Base-by-base conservation (phyloP, 352 stramenopile species). In the Phytophthora rubi region DNA sequence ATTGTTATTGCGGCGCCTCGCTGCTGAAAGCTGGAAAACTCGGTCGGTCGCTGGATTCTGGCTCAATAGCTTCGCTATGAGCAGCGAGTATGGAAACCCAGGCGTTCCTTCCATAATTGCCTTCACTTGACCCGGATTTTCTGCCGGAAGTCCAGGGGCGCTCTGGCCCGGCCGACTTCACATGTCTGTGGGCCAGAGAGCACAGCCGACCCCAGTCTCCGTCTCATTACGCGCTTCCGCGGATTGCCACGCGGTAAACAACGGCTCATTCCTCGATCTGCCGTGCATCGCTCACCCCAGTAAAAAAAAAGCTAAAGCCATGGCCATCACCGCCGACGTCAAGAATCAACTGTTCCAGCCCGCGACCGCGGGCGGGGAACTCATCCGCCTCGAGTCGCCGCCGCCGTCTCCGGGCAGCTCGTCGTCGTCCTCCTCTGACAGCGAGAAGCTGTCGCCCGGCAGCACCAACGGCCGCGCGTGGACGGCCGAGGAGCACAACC, bases 401-500 rank as follows among this genome's bases (percentile, higher is more conserved):
- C 33, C 61, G 3, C n/a, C 70, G 10, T 73, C 65, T 0, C 47
- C 69, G 2, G 62, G 39, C 33, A 39, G 33, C 33, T 39, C 53
- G 1, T 32, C 16, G 49, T 59, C 35, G 1, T 32, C 16, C 53
- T 59, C 35, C 0, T 67, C 39, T 5, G 61, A 76, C 32, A n/a
- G 10, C 18, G 72, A 74, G 3, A 60, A 68, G 39, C 26, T 63
- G 60, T 75, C 59, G 21, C 68, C 51, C 6, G 32, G 49, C 13
- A 72, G 65, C 66, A 71, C 70, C 6, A 81, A 77, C 60, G 76
- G 76, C 37, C 73, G 70, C 9, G 76, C 76, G 10, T 83, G 80
- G 80, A 82, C 75, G 4, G 61, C 62, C 0, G 75, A 83, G 6
- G 82, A 90, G 61, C 84, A 91, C 71, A 72, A 89, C 32, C 81